Evolutionary conservation across 331 rosid genomes (phyloP).

Genomic region (Acacia pycnantha): DNA sequence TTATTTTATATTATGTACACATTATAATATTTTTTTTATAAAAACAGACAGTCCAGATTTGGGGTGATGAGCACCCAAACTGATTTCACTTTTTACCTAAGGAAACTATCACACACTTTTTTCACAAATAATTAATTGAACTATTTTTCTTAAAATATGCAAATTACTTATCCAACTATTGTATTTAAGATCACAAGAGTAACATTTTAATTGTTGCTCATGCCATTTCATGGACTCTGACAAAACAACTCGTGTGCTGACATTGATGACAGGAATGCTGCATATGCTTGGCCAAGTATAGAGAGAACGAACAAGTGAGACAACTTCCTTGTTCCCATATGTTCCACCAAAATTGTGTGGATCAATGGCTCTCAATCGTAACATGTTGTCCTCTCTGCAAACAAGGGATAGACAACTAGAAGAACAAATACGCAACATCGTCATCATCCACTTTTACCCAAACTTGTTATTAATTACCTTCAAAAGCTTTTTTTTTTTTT

Average conservation of each 20-base stretch:
- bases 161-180: no score
- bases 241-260: background rate
- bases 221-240: no score
- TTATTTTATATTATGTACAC: no score
- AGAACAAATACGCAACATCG: background rate
- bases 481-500: background rate
- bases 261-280: constrained; percentile 67
- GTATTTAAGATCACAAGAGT: no score
- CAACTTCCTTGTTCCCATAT: constrained; percentile 73
- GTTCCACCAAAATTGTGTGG: constrained; percentile 90
- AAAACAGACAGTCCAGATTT: no score
- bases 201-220: no score
- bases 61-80: background rate
- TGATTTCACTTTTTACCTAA: no score
- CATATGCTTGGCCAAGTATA: constrained; percentile 82
- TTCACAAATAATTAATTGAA: no score
- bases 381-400: constrained; percentile 93
- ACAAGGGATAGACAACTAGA: constrained; percentile 46
- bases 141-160: no score
- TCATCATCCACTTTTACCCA: background rate
- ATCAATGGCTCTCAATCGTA: constrained; percentile 84
- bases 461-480: no score
- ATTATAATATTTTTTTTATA: no score
- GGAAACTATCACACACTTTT: no score
- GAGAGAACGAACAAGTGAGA: constrained; percentile 77